Base-by-base conservation (phyloP, 202 grass and related monocot genomes). In the Schoenoplectus triqueter region DNA sequence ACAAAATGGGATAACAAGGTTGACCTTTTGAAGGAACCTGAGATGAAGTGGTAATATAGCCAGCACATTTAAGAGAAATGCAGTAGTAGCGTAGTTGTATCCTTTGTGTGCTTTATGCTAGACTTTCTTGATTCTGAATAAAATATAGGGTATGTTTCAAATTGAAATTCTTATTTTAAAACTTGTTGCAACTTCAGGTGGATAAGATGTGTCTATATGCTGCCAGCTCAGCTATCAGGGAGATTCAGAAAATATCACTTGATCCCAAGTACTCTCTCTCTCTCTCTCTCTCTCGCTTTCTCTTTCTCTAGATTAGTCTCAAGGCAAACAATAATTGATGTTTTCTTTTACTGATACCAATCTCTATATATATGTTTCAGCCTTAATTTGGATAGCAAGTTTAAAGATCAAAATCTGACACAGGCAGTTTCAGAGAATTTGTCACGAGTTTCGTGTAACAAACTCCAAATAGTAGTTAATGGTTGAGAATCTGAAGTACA, bases 161-260 rank as follows among this genome's bases (percentile, higher is more conserved):
- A 64, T 65, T 45, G 15, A 82, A 81, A 82, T 59, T 72, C 59
- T 11, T 4, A 10, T 86, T 89, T 71, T 85, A 77, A 77, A 41
- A 7, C 20, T 55, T 77, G 73, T 40, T 84, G 20, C 48, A 31
- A 66, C 42, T 89, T 40, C 88, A 98, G 96, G 86, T 98, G 4
- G 88, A 87, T 63, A 98, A 98, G 86, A 92, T 95, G 0, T 92
- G 93, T 70, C 78, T 98, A 78, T 98, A 98, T 89, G 93, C 96
- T 78, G 96, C 96, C 66, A 98, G 96, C 87, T 98, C 87, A 76
- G 87, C 93, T 61, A 89, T 98, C 52, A 98, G 90, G 90, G 96
- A 98, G 88, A 92, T 98, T 74, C 96, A 94, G 83, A 98, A 89
- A 84, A 91, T 98, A 88, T 92, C 91, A 49, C 90, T 98, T 5